phyloP scores from a whole-genome alignment of 768 basidiomycete genomes.

The Boletus patriciae region DNA sequence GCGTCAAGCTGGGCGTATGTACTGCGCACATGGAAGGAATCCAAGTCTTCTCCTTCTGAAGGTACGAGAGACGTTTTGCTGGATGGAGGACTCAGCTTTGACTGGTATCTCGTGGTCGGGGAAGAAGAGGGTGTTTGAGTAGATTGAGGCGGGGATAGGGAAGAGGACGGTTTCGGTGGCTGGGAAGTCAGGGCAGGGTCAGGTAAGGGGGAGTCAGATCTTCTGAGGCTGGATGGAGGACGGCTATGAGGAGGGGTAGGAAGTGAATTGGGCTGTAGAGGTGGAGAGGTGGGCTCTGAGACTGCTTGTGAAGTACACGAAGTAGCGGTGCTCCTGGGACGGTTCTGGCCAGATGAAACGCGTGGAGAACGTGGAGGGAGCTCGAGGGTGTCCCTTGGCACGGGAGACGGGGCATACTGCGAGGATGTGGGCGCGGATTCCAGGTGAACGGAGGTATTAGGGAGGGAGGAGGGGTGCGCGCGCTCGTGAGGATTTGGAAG shows the following conservation, averaged over 20 bases:
- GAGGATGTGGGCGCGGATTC: constrained; percentile 22
- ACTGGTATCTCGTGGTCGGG: constrained; percentile 25
- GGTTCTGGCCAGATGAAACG: constrained; percentile 18
- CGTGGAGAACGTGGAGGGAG: constrained; percentile 30
- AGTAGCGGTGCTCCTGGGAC: constrained; percentile 26
- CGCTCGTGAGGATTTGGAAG: constrained; percentile 23
- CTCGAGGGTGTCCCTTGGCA: constrained; percentile 18
- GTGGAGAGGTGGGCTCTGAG: constrained; percentile 18
- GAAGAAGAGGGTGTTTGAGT: constrained; percentile 38
- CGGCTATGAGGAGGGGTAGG: constrained; percentile 32
- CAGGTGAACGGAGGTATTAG: constrained; percentile 27
- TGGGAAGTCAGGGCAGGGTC: constrained; percentile 21
- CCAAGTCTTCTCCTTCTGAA: constrained; percentile 77
- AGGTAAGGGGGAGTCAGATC: constrained; percentile 27
- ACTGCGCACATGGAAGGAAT: constrained; percentile 78
- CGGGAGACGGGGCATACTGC: constrained; percentile 15
- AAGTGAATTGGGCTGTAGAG: constrained; percentile 18
- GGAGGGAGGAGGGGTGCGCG: constrained; percentile 23
- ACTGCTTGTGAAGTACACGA: constrained; percentile 29
- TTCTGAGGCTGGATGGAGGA: constrained; percentile 24
- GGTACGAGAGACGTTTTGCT: constrained; percentile 65
- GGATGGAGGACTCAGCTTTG: constrained; percentile 37
- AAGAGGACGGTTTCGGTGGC: constrained; percentile 18
- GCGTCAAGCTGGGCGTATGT: constrained; percentile 90
- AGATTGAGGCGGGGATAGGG: constrained; percentile 31